Conservation (phyloP, 1,284 basidiomycete genomes). For the Sporisorium iseilematis-ciliati region DNA sequence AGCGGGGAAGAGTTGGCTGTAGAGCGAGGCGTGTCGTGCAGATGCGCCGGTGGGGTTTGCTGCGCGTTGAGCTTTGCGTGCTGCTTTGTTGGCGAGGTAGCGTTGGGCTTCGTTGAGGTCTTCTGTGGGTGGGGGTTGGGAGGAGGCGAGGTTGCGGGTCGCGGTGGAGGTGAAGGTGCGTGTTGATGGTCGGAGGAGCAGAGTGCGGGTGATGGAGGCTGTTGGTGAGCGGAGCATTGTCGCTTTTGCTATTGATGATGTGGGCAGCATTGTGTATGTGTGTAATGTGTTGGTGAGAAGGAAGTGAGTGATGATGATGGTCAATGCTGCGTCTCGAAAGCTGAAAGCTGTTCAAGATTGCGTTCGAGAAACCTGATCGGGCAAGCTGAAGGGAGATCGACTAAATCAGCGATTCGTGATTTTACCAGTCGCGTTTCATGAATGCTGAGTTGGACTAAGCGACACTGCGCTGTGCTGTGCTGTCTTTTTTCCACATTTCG, state of each 20-base stretch:
- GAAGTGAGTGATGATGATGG: conserved; percentile 1
- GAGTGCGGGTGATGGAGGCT: background rate
- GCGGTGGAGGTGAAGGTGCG: conserved; percentile 16
- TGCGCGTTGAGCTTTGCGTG: conserved; percentile 19
- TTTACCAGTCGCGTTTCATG: conserved; percentile 7
- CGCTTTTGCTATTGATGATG: background rate
- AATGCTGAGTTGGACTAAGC: background rate
- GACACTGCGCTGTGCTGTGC: conserved; percentile 6
- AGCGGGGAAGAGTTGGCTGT: conserved; percentile 62
- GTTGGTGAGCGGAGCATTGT: background rate
- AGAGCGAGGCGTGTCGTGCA: conserved; percentile 57
- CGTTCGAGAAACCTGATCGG: background rate
- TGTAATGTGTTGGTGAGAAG: background rate
- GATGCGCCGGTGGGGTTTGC: conserved; percentile 32
- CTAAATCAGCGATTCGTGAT: conserved; percentile 12
- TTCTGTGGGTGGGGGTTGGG: conserved; percentile 13
- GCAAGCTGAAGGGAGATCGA: background rate
- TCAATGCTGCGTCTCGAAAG: conserved; percentile 1
- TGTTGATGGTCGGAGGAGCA: too few relatives aligned
- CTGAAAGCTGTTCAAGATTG: background rate
- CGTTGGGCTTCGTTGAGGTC: conserved; percentile 44
- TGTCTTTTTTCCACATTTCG: background rate
- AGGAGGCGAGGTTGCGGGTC: conserved; percentile 4
- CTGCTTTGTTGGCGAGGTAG: conserved; percentile 44
- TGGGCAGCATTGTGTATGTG: conserved; percentile 11